phyloP scores from a whole-genome alignment of 805 yeast genomes.

The Cyberlindnera saturnus region DNA sequence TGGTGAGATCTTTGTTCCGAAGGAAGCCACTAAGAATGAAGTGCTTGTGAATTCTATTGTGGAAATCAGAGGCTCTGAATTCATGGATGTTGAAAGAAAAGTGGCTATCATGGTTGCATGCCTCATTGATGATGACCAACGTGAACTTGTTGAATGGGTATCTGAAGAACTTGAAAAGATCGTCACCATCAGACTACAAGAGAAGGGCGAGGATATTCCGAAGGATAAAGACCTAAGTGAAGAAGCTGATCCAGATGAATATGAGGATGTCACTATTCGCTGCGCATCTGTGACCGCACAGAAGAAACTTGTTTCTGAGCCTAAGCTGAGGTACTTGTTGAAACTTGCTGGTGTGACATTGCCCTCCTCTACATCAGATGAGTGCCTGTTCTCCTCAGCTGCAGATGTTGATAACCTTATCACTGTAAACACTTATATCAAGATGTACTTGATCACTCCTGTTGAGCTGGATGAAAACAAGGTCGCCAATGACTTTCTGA shows the following conservation, averaged over 20 bases:
- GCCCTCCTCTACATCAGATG: conserved; percentile 34
- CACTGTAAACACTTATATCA: conserved; percentile 31
- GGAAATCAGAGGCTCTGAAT: conserved; percentile 23
- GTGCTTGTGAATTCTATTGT: conserved; percentile 11
- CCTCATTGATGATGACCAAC: conserved; percentile 39
- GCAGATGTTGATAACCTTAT: conserved; percentile 28
- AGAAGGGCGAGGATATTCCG: conserved; percentile 8
- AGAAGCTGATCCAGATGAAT: conserved; percentile 4
- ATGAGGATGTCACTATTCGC: conserved; percentile 10
- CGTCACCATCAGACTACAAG: conserved; percentile 21
- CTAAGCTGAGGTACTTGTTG: conserved; percentile 43
- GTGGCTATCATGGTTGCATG: conserved; percentile 45
- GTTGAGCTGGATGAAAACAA: conserved; percentile 31
- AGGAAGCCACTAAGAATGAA: conserved; percentile 10
- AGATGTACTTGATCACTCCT: conserved; percentile 33
- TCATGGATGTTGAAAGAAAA: conserved; percentile 38
- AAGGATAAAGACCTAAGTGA: conserved; percentile 2
- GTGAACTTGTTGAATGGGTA: conserved; percentile 38
- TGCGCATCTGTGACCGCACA: conserved; percentile 16
- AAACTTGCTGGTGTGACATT: conserved; percentile 39
- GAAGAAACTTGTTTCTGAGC: conserved; percentile 37
- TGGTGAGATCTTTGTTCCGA: conserved; percentile 38
- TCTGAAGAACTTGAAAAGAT: conserved; percentile 31
- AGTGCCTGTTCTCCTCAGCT: conserved; percentile 32
- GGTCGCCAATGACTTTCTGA: conserved; percentile 29